Evolutionary conservation across 768 basidiomycete species (phyloP).

Genomic region (Trametes elegans): DNA sequence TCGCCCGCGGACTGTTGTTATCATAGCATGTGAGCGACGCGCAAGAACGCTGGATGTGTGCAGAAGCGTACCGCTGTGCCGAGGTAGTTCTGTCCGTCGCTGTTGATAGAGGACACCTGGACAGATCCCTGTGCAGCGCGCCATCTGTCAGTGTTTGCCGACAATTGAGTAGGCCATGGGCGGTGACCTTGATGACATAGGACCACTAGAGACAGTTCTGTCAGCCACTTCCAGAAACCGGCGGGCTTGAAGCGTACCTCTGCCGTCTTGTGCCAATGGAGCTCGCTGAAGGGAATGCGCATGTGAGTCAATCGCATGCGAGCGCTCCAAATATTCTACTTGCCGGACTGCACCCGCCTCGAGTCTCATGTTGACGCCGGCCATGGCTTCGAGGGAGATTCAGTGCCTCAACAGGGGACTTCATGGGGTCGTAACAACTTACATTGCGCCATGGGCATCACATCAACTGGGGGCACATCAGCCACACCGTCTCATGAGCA

Average conservation of each 20-base stretch:
- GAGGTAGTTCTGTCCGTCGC: slow-evolving; percentile 49
- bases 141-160: not conserved
- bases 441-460: slow-evolving; percentile 41
- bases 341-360: slow-evolving; percentile 35
- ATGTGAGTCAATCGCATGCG: not conserved
- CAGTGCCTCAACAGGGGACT: not conserved
- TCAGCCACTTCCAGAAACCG: not conserved
- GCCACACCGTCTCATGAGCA: slow-evolving; percentile 8
- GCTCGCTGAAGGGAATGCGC: slow-evolving; percentile 21
- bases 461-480: slow-evolving; percentile 28
- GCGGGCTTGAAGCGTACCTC: slow-evolving; percentile 20
- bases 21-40: not conserved
- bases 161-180: not conserved
- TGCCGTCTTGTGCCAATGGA: slow-evolving; percentile 36
- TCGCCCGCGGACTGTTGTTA: slow-evolving; percentile 39
- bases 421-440: not conserved
- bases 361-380: slow-evolving; percentile 36
- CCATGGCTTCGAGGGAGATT: slow-evolving; percentile 25
- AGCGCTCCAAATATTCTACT: not conserved
- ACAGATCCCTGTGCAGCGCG: slow-evolving; percentile 18
- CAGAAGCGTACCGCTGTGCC: slow-evolving; percentile 37
- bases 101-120: slow-evolving; percentile 48
- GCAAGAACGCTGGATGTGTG: not conserved
- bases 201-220: slow-evolving; percentile 26
- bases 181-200: slow-evolving; percentile 31